Percentiles rank a stretch among this genome's conserved stretches.
phyloP scores from a whole-genome alignment of 1,284 basidiomycete species.

The Phellopilus nigrolimitatus region DNA sequence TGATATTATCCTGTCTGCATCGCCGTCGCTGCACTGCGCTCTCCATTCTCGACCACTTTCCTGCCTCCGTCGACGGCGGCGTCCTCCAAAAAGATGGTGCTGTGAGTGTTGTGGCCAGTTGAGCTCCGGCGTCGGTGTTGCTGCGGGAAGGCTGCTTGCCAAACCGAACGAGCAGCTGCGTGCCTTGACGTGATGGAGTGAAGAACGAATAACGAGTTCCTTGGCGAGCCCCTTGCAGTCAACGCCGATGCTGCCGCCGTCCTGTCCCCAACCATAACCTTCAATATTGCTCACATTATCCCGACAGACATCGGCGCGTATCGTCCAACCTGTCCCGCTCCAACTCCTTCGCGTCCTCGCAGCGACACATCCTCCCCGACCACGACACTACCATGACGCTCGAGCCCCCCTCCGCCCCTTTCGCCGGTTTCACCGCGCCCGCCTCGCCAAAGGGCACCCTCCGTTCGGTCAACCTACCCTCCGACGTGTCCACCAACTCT shows the following conservation, averaged over 20 bases:
- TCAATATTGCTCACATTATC: background rate
- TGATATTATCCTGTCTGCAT: background rate
- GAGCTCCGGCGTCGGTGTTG: background rate
- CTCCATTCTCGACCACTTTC: background rate
- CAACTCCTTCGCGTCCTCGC: conserved; percentile 12
- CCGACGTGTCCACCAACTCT: conserved; percentile 11
- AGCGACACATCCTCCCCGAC: conserved; percentile 13
- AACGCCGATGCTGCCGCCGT: background rate
- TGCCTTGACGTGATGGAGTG: too few relatives aligned
- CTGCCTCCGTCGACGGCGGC: background rate
- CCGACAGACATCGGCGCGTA: conserved; percentile 11
- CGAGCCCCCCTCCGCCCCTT: conserved; percentile 11
- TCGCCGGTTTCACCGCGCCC: conserved; percentile 2
- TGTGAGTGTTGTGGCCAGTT: background rate
- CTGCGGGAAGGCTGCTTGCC: background rate
- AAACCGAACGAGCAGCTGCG: background rate
- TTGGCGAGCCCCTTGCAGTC: too few relatives aligned
- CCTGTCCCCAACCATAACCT: background rate
- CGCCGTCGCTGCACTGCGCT: background rate
- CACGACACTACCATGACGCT: background rate
- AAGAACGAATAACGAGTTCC: too few relatives aligned
- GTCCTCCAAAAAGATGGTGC: conserved; percentile 1
- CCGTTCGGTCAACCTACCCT: conserved; percentile 2
- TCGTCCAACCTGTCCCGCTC: conserved; percentile 7
- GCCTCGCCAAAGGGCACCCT: conserved; percentile 4